Conservation (phyloP, 1,284 basidiomycete species). For the Pyrrhoderma lamaoense region DNA sequence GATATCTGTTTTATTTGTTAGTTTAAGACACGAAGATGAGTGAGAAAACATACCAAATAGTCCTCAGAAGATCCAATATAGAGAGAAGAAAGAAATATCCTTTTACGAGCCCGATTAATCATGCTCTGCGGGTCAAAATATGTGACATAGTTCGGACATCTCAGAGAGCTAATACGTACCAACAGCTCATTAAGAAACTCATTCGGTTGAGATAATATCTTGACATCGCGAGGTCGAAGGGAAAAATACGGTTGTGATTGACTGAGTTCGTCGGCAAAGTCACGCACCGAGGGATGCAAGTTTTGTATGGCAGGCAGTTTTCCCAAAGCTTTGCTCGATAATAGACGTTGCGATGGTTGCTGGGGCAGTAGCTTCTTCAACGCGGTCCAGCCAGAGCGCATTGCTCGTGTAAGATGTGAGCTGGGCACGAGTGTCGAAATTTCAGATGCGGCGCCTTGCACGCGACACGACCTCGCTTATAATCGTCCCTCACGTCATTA, state of each 20-base stretch:
- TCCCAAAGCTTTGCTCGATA: constrained; percentile 8
- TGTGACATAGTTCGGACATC: background rate
- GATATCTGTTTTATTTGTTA: constrained; percentile 45
- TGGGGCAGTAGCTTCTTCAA: constrained; percentile 8
- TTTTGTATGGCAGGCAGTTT: constrained; percentile 10
- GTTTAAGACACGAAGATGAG: background rate
- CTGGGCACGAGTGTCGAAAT: background rate
- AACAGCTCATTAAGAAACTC: constrained; percentile 17
- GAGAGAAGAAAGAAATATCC: constrained; percentile 83
- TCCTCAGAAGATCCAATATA: constrained; percentile 71
- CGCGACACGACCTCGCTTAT: too few relatives aligned
- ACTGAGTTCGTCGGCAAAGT: constrained; percentile 15
- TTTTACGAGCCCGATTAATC: constrained; percentile 61
- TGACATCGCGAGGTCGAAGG: constrained; percentile 15
- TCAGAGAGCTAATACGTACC: constrained; percentile 7
- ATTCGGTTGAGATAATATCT: constrained; percentile 13
- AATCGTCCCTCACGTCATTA: too few relatives aligned
- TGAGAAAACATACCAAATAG: constrained; percentile 46
- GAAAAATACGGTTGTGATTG: constrained; percentile 19
- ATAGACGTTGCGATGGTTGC: constrained; percentile 13
- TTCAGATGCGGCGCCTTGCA: background rate
- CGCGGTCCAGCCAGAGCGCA: constrained; percentile 9
- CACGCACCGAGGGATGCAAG: constrained; percentile 8
- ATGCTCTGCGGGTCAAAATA: constrained; percentile 44
- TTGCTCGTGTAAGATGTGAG: background rate